Base-by-base conservation (phyloP, 441 rosid genomes). In the Gossypium davidsonii region DNA sequence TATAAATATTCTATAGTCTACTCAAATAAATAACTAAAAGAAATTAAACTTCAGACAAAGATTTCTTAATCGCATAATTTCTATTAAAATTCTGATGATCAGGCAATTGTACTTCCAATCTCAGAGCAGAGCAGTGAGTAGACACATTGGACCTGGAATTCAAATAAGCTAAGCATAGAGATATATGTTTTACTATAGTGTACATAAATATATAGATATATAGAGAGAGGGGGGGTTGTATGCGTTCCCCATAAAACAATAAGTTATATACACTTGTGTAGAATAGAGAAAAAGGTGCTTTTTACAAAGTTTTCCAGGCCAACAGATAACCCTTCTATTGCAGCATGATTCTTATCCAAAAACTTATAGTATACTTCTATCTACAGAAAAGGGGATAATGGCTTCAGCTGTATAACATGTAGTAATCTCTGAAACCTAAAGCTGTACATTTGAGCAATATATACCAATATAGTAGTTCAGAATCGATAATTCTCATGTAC, bases 381-480 rank as follows among this genome's bases (percentile, higher is more conserved):
- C 26, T 67, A 56, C 66, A 56, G 62, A 25, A 18, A 42, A 56
- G 11, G 12, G 46, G 49, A 18, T 57, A 55, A 1, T 17, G 23
- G 18, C 73, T 76, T 79, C 57, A 55, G 58, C 70, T n/a, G 51
- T 72, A 72, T 26, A 55, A 44, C 74, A 44, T n/a, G 20, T 9
- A 66, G 31, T 68, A 53, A 70, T 64, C 31, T 57, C 62, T 11
- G 15, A 60, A 75, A 74, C 74, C 75, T 70, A 26, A 37, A 21
- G 14, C 76, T 79, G 76, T 84, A 81, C 81, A 76, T 51, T 75
- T 74, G 59, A 34, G 70, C 77, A 77, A 49, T 53, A 72, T 44
- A 71, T 67, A 46, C 42, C 21, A 26, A 34, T 67, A 81, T 75
- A n/a, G 37, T 42, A 71, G 51, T 37, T 7, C 42, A 37, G 15